These are phyloP conservation scores for Phenoliferia sp. DNA, from an alignment of 1,284 basidiomycete genomes.

Conservation along the genomic window DNA sequence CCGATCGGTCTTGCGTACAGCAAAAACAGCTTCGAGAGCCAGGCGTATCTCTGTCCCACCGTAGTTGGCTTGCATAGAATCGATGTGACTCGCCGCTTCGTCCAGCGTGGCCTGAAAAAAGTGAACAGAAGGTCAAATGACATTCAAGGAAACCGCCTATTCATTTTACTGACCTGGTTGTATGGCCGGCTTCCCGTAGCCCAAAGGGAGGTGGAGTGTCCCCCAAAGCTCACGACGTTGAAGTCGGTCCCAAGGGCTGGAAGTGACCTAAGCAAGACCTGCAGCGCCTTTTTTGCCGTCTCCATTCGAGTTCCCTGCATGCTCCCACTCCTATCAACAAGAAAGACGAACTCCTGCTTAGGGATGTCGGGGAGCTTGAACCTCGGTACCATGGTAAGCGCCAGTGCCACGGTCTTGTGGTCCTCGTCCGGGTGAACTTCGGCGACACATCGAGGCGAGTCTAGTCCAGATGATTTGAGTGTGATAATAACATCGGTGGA, in stretches of 20 bases:
- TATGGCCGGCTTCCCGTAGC: slow-evolving; percentile 11
- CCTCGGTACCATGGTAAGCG: slow-evolving; percentile 17
- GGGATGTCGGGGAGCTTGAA: slow-evolving; percentile 15
- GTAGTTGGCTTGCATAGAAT: slow-evolving; percentile 25
- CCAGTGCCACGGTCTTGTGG: slow-evolving; percentile 5
- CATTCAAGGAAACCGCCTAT: no score
- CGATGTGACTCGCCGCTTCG: slow-evolving; percentile 26
- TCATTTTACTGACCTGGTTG: slow-evolving; percentile 16
- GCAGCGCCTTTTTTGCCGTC: slow-evolving; percentile 19
- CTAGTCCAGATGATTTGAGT: slow-evolving; percentile 22
- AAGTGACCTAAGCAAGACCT: slow-evolving; percentile 30
- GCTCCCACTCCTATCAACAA: slow-evolving; percentile 35
- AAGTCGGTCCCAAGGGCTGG: slow-evolving; percentile 29
- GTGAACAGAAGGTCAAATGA: background rate
- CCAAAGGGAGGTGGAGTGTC: slow-evolving; percentile 2
- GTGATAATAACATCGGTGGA: slow-evolving; percentile 32
- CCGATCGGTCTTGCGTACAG: slow-evolving; percentile 18
- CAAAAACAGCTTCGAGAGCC: slow-evolving; percentile 29
- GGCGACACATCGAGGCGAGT: slow-evolving; percentile 30
- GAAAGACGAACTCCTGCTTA: slow-evolving; percentile 34
- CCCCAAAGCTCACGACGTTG: slow-evolving; percentile 37
- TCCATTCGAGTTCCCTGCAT: slow-evolving; percentile 28
- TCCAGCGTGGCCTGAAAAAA: slow-evolving; percentile 17
- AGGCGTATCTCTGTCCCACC: slow-evolving; percentile 34
- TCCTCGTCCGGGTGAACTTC: slow-evolving; percentile 20